A percentile compares a stretch with the other conserved stretches of the same genome.
These are phyloP conservation scores for Gossypium lobatum DNA, from an alignment of 441 rosid genomes.

Conservation along the genomic window DNA sequence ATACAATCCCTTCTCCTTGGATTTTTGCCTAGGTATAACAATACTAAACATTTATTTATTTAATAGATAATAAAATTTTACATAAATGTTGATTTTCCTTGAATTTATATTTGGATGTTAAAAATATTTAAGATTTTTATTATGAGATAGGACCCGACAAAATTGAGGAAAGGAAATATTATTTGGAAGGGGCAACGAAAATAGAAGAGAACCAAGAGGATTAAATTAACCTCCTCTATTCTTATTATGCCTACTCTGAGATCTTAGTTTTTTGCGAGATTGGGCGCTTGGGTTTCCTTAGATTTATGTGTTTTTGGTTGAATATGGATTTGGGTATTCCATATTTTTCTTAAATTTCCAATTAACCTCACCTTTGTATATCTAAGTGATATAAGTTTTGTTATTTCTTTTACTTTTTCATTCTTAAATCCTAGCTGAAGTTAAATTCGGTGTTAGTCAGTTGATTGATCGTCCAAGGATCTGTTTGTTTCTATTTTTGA, in stretches of 20 bases:
- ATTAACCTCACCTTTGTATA: conserved; percentile 4
- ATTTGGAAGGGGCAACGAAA: conserved; percentile 20
- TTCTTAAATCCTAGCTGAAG: conserved; percentile 20
- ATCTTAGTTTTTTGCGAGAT: conserved; percentile 33
- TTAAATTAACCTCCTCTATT: conserved; percentile 37
- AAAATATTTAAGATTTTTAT: neutral
- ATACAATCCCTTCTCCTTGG: too few relatives aligned
- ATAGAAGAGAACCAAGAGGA: conserved; percentile 22
- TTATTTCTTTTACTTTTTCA: conserved; percentile 13
- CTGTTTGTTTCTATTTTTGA: conserved; percentile 34
- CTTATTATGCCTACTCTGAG: conserved; percentile 37
- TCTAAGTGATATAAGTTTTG: neutral
- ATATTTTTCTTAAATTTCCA: conserved; percentile 17
- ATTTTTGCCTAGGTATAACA: too few relatives aligned
- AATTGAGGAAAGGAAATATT: conserved; percentile 5
- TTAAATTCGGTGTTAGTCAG: conserved; percentile 10
- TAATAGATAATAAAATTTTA: neutral
- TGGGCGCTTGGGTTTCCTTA: conserved; percentile 34
- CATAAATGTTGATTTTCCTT: conserved; percentile 4
- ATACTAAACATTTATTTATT: too few relatives aligned
- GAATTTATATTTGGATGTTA: conserved; percentile 20
- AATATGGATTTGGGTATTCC: conserved; percentile 29
- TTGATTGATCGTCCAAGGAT: conserved; percentile 26
- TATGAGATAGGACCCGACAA: neutral
- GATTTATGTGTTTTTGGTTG: conserved; percentile 37